Percentiles rank a stretch among this genome's conserved stretches.
phyloP scores from a whole-genome alignment of 176 grass and related monocot species.

The Elaeis guineensis region DNA sequence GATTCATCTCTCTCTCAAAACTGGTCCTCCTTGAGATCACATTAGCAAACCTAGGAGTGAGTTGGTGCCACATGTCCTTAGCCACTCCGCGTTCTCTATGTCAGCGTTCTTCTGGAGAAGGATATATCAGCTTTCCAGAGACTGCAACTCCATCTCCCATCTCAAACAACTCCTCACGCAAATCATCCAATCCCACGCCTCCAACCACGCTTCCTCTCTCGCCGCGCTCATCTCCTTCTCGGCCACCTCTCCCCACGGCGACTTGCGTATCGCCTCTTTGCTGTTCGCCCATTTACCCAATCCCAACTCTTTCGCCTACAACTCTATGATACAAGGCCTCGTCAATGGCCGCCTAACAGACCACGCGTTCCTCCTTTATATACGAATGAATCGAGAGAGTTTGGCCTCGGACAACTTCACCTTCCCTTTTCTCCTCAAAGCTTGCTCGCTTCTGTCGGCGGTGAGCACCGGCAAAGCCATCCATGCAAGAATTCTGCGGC shows the following conservation, averaged over 20 bases:
- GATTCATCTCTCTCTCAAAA: too few relatives aligned
- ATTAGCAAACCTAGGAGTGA: too few relatives aligned
- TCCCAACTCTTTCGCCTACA: conserved; percentile 6
- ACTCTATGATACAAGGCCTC: conserved; percentile 9
- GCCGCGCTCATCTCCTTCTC: conserved; percentile 3
- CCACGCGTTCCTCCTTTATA: conserved; percentile 7
- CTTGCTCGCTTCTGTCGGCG: conserved; percentile 7
- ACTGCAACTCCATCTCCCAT: conserved; percentile 6
- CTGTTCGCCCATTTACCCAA: not conserved
- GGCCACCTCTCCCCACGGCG: conserved; percentile 6
- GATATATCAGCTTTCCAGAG: not conserved
- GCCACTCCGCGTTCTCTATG: too few relatives aligned
- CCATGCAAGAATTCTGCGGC: not conserved
- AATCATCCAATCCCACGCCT: not conserved
- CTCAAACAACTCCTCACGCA: conserved; percentile 3
- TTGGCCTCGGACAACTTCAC: conserved; percentile 11
- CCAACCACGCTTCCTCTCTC: not conserved
- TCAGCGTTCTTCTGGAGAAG: too few relatives aligned
- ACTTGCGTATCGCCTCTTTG: not conserved
- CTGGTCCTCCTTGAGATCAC: too few relatives aligned
- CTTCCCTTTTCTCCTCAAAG: conserved; percentile 14
- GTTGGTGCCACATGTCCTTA: too few relatives aligned
- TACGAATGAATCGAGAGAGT: not conserved
- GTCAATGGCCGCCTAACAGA: not conserved
- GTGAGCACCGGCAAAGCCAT: not conserved